Evolutionary conservation across 78 protist species (phyloP).

Genomic region (Dictyostelium intermedium): DNA sequence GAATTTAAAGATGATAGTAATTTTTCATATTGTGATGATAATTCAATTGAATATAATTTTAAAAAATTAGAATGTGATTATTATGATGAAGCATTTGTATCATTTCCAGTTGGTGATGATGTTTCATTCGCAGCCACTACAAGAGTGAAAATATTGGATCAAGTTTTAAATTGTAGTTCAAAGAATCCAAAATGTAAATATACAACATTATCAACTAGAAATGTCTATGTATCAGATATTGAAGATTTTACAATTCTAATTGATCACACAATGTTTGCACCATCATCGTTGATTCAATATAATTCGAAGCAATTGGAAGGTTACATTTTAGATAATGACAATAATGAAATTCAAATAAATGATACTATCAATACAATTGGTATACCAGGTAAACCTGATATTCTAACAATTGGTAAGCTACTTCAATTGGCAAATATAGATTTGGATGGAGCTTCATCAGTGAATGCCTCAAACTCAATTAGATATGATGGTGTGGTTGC

Average conservation of each 20-base stretch:
- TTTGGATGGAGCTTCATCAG: conserved; percentile 7
- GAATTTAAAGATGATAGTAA: neutral
- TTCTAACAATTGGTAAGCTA: conserved; percentile 11
- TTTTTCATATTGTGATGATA: neutral
- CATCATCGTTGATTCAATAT: conserved; percentile 8
- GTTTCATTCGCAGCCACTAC: conserved; percentile 9
- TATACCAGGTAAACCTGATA: conserved; percentile 28
- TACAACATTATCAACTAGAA: neutral
- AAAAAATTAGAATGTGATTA: conserved; percentile 24
- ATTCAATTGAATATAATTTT: neutral
- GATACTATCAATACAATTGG: neutral
- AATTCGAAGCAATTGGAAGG: conserved; percentile 37
- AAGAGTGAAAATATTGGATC: conserved; percentile 16
- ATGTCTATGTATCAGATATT: conserved; percentile 50
- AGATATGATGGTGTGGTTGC: conserved; percentile 50
- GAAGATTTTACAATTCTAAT: conserved; percentile 46
- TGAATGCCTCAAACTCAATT: neutral
- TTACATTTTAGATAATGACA: conserved; percentile 2
- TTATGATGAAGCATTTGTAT: conserved; percentile 52
- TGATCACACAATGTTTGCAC: conserved; percentile 69
- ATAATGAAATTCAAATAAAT: conserved; percentile 12
- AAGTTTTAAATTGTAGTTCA: neutral
- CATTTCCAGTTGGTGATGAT: conserved; percentile 52
- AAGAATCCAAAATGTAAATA: conserved; percentile 19
- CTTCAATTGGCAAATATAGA: neutral